Evolutionary conservation across 345 rosid genomes (phyloP).

Genomic region (Eutrema heterophyllum): DNA sequence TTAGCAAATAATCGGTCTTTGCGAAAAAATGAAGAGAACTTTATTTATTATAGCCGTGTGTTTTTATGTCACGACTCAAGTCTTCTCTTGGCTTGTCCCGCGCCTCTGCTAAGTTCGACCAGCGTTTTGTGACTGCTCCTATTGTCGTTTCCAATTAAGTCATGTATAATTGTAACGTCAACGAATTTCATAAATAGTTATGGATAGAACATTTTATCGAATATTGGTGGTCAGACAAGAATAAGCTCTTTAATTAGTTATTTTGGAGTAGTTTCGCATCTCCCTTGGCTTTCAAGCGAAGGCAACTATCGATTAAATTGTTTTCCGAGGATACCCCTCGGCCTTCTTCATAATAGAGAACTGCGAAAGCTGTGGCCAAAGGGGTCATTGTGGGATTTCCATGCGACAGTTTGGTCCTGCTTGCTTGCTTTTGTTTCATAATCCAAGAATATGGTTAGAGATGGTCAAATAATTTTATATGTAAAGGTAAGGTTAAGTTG

Average conservation of each 20-base stretch:
- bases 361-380: background rate
- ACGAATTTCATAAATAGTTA: background rate
- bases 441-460: constrained; percentile 1
- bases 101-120: background rate
- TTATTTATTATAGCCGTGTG: background rate
- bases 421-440: constrained; percentile 9
- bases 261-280: background rate
- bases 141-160: background rate
- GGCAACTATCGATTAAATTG: background rate
- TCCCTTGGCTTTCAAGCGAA: constrained; percentile 22
- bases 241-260: background rate
- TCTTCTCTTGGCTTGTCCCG: background rate
- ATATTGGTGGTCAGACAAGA: constrained; percentile 15
- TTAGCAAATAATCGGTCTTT: background rate
- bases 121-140: background rate
- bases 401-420: background rate
- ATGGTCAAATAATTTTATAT: constrained; percentile 19
- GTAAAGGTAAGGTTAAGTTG: constrained; percentile 32
- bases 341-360: background rate
- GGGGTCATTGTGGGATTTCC: background rate
- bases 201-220: background rate
- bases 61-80: background rate
- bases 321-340: background rate
- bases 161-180: background rate
- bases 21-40: background rate